Percentiles rank a stretch among this genome's conserved stretches.
Conservation (phyloP, 148 eudicot genomes). For the Nyssa sinensis region DNA sequence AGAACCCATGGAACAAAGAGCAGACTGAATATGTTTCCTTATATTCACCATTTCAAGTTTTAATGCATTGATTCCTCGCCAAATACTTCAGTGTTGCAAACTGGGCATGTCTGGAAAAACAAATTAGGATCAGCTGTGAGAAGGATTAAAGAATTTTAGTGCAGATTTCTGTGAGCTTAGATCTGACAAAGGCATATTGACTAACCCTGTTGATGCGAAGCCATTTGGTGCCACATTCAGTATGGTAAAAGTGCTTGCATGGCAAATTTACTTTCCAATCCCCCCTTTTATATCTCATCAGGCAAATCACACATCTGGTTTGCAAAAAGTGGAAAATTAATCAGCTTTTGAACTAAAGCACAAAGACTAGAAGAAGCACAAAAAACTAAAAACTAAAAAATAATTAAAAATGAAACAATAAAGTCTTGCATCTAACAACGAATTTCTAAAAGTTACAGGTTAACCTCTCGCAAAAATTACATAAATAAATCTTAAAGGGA, state of each 20-base stretch:
- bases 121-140: neutral
- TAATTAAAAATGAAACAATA: too few relatives aligned
- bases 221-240: slow-evolving; percentile 73
- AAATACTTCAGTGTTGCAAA: slow-evolving; percentile 67
- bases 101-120: slow-evolving; percentile 56
- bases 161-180: neutral
- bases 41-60: slow-evolving; percentile 15
- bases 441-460: neutral
- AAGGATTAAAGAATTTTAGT: neutral
- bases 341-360: neutral
- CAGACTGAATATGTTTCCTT: slow-evolving; percentile 19
- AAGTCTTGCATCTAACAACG: neutral
- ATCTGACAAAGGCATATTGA: neutral
- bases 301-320: slow-evolving; percentile 74
- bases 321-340: neutral
- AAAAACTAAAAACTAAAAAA: neutral
- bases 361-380: neutral
- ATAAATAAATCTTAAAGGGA: too few relatives aligned
- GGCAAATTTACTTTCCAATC: slow-evolving; percentile 67
- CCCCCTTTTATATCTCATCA: slow-evolving; percentile 69
- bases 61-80: slow-evolving; percentile 36
- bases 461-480: neutral
- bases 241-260: slow-evolving; percentile 70
- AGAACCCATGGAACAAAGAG: neutral
- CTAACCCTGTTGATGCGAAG: slow-evolving; percentile 75